Evolutionary conservation across 202 grass and related monocot species (phyloP).

Genomic region (Cymbopogon flexuosus): DNA sequence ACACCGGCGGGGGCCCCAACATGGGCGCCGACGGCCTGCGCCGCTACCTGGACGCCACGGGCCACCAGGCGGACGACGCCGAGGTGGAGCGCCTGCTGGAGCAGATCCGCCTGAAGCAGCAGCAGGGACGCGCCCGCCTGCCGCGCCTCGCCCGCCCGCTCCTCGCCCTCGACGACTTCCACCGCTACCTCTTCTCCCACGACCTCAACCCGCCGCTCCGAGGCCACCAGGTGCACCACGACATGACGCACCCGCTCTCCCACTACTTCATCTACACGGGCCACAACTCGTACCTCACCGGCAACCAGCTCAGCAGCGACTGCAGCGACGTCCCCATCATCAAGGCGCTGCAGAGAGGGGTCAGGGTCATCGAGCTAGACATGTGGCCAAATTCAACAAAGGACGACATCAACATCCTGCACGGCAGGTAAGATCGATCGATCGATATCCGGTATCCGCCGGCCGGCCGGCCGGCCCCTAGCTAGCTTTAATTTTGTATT

Average conservation of each 20-base stretch:
- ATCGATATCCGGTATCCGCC: too few relatives aligned
- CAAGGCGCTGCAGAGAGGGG: constrained; percentile 74
- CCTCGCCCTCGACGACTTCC: constrained; percentile 70
- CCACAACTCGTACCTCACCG: constrained; percentile 98
- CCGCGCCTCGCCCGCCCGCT: constrained; percentile 29
- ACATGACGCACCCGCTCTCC: constrained; percentile 74
- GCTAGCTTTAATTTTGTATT: too few relatives aligned
- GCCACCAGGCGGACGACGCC: constrained; percentile 15
- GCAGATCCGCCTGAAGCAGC: constrained; percentile 37
- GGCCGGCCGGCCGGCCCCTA: too few relatives aligned
- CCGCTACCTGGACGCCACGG: constrained; percentile 47
- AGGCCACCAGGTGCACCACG: constrained; percentile 55
- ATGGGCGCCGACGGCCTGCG: constrained; percentile 56
- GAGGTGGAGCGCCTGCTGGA: constrained; percentile 51
- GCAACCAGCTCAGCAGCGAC: constrained; percentile 94
- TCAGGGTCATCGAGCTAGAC: constrained; percentile 91
- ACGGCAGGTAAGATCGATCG: constrained; percentile 47
- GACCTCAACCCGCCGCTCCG: constrained; percentile 65
- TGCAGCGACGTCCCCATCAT: constrained; percentile 88
- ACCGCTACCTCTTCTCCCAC: constrained; percentile 79
- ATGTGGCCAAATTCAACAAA: constrained; percentile 85
- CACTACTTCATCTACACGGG: constrained; percentile 89
- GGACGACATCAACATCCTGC: constrained; percentile 79
- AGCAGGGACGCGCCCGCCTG: constrained; percentile 18
- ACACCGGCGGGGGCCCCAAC: constrained; percentile 30